phyloP scores from a whole-genome alignment of 768 basidiomycete genomes.

The Brasilioporus rufonigricans region DNA sequence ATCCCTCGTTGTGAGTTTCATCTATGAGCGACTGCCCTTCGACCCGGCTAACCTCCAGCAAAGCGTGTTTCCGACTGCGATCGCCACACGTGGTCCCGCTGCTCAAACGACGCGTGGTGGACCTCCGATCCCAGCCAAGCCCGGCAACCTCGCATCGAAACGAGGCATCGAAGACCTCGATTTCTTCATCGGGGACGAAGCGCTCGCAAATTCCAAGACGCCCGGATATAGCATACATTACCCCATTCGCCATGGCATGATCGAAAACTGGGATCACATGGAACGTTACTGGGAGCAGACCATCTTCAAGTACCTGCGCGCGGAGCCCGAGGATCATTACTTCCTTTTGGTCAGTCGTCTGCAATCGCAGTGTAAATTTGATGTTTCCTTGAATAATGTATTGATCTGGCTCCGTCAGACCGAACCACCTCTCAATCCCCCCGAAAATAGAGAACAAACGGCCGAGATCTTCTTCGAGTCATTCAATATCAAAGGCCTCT shows the following conservation, averaged over 20 bases:
- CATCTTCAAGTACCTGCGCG: constrained; percentile 98
- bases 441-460: constrained; percentile 98
- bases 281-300: constrained; percentile 99
- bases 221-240: constrained; percentile 93
- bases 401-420: constrained; percentile 54
- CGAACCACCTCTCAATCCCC: constrained; percentile 97
- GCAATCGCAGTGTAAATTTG: not conserved
- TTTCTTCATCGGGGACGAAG: constrained; percentile 99
- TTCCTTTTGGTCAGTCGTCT: constrained; percentile 80
- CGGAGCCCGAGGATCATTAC: constrained; percentile 98
- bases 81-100: constrained; percentile 78
- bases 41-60: constrained; percentile 4
- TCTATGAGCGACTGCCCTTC: not conserved
- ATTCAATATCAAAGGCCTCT: constrained; percentile 90
- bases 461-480: constrained; percentile 99
- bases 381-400: not conserved
- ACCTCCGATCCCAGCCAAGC: constrained; percentile 79
- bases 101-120: constrained; percentile 59
- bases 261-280: constrained; percentile 99
- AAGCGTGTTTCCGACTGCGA: constrained; percentile 97
- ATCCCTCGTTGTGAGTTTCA: constrained; percentile 87
- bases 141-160: constrained; percentile 91
- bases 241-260: constrained; percentile 96
- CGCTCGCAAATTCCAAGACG: constrained; percentile 92
- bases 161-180: constrained; percentile 98